These are phyloP conservation scores for Neurospora sp. DNA, from an alignment of 495 filamentous ascomycete genomes.

Conservation along the genomic window DNA sequence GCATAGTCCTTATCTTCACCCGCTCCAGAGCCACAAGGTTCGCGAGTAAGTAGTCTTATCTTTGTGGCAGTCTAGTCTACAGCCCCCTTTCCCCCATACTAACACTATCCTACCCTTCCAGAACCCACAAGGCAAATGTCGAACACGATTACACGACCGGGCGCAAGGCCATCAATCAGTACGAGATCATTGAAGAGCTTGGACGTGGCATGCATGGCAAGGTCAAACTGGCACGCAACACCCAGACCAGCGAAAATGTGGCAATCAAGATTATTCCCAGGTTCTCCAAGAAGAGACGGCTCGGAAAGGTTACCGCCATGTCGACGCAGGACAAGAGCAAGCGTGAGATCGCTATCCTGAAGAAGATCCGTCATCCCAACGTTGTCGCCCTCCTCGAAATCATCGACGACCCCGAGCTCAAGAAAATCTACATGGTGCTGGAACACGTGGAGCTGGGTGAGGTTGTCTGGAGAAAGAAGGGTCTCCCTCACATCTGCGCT, in stretches of 20 bases:
- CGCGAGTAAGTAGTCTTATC: conserved; percentile 37
- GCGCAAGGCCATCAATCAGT: conserved; percentile 92
- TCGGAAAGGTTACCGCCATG: conserved; percentile 57
- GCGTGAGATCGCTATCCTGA: conserved; percentile 92
- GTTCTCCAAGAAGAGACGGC: conserved; percentile 81
- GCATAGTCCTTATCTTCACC: conserved; percentile 53
- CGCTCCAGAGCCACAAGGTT: conserved; percentile 51
- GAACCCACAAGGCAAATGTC: conserved; percentile 79
- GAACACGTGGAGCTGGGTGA: conserved; percentile 92
- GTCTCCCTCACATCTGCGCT: conserved; percentile 63
- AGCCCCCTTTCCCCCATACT: neutral
- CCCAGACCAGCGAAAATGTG: conserved; percentile 66
- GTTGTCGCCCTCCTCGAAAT: conserved; percentile 92
- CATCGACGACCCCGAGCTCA: conserved; percentile 88
- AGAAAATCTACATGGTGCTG: conserved; percentile 96
- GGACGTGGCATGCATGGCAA: conserved; percentile 94
- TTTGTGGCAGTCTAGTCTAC: neutral
- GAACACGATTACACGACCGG: conserved; percentile 81
- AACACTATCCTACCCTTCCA: conserved; percentile 12
- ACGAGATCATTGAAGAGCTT: conserved; percentile 92
- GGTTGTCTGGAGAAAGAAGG: conserved; percentile 84
- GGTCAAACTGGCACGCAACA: conserved; percentile 82
- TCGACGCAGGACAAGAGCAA: conserved; percentile 86
- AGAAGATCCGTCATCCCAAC: conserved; percentile 93
- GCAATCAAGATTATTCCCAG: conserved; percentile 98